A percentile compares a stretch with the other conserved stretches of the same genome.
These are phyloP conservation scores for Chloranthus sessilifolius DNA, from an alignment of 164 flowering plant genomes.

Conservation along the genomic window DNA sequence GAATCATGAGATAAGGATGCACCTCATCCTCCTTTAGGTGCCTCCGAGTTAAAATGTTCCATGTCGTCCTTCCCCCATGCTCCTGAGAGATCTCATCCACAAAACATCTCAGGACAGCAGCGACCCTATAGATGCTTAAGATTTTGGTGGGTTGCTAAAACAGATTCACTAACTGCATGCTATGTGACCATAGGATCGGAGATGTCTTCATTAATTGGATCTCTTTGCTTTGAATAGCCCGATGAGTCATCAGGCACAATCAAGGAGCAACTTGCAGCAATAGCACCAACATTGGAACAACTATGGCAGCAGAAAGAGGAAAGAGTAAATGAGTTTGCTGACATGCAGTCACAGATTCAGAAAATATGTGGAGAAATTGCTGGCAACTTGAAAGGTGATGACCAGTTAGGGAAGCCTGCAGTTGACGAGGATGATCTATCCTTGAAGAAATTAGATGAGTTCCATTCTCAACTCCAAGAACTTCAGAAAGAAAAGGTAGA, in stretches of 20 bases:
- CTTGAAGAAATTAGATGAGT: slow-evolving; percentile 75
- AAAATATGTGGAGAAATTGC: slow-evolving; percentile 83
- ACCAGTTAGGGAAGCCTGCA: slow-evolving; percentile 30
- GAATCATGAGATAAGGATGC: too few relatives aligned
- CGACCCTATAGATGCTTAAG: too few relatives aligned
- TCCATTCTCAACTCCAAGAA: slow-evolving; percentile 71
- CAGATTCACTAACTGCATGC: too few relatives aligned
- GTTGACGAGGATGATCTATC: slow-evolving; percentile 86
- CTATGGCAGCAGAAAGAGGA: slow-evolving; percentile 79
- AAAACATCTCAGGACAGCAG: too few relatives aligned
- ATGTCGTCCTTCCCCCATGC: too few relatives aligned
- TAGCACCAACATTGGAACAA: slow-evolving; percentile 72
- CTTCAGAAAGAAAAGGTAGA: slow-evolving; percentile 97
- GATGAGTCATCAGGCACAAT: slow-evolving; percentile 76
- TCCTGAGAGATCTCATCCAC: too few relatives aligned
- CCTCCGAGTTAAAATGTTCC: too few relatives aligned
- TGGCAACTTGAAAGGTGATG: slow-evolving; percentile 41
- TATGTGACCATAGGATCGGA: too few relatives aligned
- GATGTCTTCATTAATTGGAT: not conserved
- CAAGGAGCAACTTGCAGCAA: slow-evolving; percentile 89
- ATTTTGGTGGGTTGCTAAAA: too few relatives aligned
- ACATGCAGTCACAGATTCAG: slow-evolving; percentile 78
- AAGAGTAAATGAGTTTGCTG: slow-evolving; percentile 68
- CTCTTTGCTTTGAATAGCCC: slow-evolving; percentile 69
- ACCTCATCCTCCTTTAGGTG: too few relatives aligned